Evolutionary conservation across 192 early-diverging fungal genomes (phyloP).

Genomic region (Physocladia obscura): DNA sequence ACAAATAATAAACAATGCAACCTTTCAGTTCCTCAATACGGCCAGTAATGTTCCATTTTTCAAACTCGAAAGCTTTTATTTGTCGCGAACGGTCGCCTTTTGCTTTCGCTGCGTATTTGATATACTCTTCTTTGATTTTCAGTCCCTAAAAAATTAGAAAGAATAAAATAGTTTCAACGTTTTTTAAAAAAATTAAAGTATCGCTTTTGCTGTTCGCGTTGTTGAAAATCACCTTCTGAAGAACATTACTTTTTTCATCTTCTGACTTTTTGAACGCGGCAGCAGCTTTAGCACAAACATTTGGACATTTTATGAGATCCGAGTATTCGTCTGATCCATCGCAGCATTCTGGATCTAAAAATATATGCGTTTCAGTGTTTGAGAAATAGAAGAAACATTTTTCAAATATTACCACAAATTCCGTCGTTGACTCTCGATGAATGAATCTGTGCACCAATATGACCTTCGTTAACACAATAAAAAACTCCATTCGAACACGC

Average conservation of each 20-base stretch:
- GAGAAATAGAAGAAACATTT: neutral
- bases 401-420: constrained; percentile 68
- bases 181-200: neutral
- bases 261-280: constrained; percentile 35
- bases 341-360: constrained; percentile 80
- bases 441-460: constrained; percentile 65
- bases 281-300: constrained; percentile 72
- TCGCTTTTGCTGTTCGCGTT: neutral
- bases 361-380: neutral
- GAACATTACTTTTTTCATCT: constrained; percentile 17
- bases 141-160: constrained; percentile 27
- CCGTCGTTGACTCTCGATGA: constrained; percentile 87
- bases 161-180: neutral
- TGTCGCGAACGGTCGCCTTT: neutral
- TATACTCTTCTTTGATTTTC: constrained; percentile 33
- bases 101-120: constrained; percentile 20
- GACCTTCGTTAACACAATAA: constrained; percentile 79
- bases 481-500: constrained; percentile 81
- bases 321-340: constrained; percentile 90
- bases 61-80: constrained; percentile 37
- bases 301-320: constrained; percentile 62
- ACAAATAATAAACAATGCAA: neutral
- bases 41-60: constrained; percentile 34
- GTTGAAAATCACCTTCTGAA: constrained; percentile 12
- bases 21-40: constrained; percentile 38